A percentile compares a stretch with the other conserved stretches of the same genome.
Conservation (phyloP, 495 filamentous ascomycete species). For the Aspergillus asperescens region DNA sequence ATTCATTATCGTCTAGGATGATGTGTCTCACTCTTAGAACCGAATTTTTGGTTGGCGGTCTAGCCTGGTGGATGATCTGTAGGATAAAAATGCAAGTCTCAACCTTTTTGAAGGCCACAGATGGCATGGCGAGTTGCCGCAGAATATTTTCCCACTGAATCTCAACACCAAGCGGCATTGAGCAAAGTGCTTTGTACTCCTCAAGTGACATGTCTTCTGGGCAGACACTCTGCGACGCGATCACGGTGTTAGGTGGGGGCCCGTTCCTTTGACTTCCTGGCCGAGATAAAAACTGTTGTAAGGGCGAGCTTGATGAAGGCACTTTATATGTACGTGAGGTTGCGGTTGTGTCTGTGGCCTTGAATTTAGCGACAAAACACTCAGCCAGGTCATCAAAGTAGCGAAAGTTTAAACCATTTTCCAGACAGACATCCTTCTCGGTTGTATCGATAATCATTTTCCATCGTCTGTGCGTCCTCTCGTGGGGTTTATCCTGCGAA, state of each 20-base stretch:
- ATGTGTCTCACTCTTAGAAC: slow-evolving; percentile 23
- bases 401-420: slow-evolving; percentile 33
- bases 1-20: slow-evolving; percentile 25
- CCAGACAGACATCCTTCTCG: slow-evolving; percentile 36
- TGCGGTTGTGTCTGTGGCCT: slow-evolving; percentile 14
- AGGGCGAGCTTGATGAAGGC: slow-evolving; percentile 14
- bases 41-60: slow-evolving; percentile 20
- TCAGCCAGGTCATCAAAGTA: slow-evolving; percentile 23
- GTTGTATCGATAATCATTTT: slow-evolving; percentile 16
- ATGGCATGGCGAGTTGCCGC: slow-evolving; percentile 42
- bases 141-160: slow-evolving; percentile 55
- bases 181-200: slow-evolving; percentile 47
- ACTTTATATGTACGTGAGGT: slow-evolving; percentile 34
- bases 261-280: slow-evolving; percentile 24
- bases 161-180: slow-evolving; percentile 40
- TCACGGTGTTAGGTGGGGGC: slow-evolving; percentile 31
- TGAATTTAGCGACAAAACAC: slow-evolving; percentile 33
- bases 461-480: slow-evolving; percentile 18
- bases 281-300: slow-evolving; percentile 34
- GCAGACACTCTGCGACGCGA: slow-evolving; percentile 40
- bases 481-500: slow-evolving; percentile 28
- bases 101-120: slow-evolving; percentile 42
- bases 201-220: slow-evolving; percentile 41
- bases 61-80: slow-evolving; percentile 48
- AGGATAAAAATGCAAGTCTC: slow-evolving; percentile 42